phyloP scores from a whole-genome alignment of 2,329 filamentous ascomycete species.

The Cladosporium colombiae region DNA sequence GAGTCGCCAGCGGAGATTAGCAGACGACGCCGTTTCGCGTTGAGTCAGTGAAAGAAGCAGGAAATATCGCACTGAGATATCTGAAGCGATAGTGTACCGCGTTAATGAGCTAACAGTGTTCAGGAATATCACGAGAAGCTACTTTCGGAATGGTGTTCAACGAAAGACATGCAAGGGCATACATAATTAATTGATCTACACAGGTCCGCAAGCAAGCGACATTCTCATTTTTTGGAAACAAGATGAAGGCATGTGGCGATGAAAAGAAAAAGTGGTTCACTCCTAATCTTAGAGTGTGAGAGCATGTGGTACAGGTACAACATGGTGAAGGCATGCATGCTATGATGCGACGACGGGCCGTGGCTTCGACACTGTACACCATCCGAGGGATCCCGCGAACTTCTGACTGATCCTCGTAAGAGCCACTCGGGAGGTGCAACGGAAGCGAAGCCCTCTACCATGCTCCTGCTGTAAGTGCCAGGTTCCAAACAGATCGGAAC shows the following conservation, averaged over 20 bases:
- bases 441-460: too few species aligned
- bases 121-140: not conserved
- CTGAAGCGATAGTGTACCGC: not conserved
- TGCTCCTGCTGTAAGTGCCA: too few species aligned
- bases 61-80: not conserved
- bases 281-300: not conserved
- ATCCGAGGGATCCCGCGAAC: too few species aligned
- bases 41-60: not conserved
- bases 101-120: not conserved
- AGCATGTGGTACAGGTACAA: not conserved
- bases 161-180: too few species aligned
- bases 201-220: not conserved
- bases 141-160: not conserved
- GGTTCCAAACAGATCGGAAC: not conserved
- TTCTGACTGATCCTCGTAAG: too few species aligned
- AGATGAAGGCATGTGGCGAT: not conserved
- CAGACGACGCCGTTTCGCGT: not conserved
- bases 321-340: too few species aligned
- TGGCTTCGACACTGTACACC: too few species aligned
- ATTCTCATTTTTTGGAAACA: not conserved
- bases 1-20: not conserved
- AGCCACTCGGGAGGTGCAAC: too few species aligned
- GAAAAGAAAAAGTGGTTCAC: not conserved
- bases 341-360: too few species aligned
- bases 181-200: too few species aligned